phyloP scores from a whole-genome alignment of 208 protist genomes.

The Kentomonas sorsogonicus region DNA sequence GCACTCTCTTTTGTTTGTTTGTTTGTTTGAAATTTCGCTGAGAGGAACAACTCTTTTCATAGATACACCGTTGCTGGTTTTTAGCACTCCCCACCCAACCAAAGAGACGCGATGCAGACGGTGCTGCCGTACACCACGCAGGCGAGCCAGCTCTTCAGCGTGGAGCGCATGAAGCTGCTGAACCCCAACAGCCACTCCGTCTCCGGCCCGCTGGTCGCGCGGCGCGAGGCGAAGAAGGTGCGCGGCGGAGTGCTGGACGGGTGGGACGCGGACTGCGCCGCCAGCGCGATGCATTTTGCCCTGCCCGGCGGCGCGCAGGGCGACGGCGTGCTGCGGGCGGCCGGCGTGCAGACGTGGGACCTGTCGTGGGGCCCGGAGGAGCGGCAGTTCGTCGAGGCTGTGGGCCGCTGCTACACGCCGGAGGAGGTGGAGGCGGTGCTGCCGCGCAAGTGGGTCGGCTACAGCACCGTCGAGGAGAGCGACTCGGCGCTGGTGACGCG shows the following conservation, averaged over 20 bases:
- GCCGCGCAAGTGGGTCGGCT: slow-evolving; percentile 84
- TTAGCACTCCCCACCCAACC: no score
- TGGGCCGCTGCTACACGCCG: slow-evolving; percentile 62
- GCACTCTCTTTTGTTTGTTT: no score
- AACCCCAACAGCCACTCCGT: slow-evolving; percentile 57
- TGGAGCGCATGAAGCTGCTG: slow-evolving; percentile 71
- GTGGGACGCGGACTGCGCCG: slow-evolving; percentile 78
- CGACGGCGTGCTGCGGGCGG: no score
- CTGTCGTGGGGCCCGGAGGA: slow-evolving; percentile 77
- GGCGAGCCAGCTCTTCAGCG: slow-evolving; percentile 67
- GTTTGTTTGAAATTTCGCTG: no score
- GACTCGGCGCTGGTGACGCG: no score
- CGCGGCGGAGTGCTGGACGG: slow-evolving; percentile 68
- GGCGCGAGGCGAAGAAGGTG: slow-evolving; percentile 57
- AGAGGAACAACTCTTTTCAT: no score
- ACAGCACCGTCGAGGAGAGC: slow-evolving; percentile 83
- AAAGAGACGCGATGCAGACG: slow-evolving; percentile 42
- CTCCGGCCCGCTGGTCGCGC: slow-evolving; percentile 59
- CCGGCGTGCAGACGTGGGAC: slow-evolving; percentile 68
- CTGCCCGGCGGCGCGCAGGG: no score
- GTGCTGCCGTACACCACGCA: slow-evolving; percentile 84
- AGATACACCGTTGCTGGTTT: no score
- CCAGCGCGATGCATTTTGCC: slow-evolving; percentile 43
- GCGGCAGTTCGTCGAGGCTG: slow-evolving; percentile 68
- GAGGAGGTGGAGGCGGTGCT: slow-evolving; percentile 86